phyloP scores from a whole-genome alignment of 176 grass and related monocot species.

The Elymus sibiricus region DNA sequence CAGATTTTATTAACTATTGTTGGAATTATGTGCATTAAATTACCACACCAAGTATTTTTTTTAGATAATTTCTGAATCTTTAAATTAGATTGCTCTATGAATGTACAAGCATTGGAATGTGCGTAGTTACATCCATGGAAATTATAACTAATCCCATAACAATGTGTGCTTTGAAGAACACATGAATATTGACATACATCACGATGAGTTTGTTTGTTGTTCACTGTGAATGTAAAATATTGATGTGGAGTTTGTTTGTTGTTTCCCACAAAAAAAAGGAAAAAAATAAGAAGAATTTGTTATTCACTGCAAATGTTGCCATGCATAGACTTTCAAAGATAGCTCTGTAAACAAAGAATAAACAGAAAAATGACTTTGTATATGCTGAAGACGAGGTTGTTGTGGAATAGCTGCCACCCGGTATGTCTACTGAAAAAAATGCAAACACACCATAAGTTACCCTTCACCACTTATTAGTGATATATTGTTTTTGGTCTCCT shows the following conservation, averaged over 20 bases:
- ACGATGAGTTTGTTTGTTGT: not conserved
- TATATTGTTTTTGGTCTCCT: not conserved
- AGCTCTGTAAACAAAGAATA: not conserved
- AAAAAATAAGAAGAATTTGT: no score
- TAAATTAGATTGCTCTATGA: not conserved
- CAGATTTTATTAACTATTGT: no score
- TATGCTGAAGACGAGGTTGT: not conserved
- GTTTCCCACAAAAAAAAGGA: not conserved
- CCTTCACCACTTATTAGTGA: not conserved
- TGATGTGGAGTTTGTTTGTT: not conserved
- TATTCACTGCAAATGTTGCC: not conserved
- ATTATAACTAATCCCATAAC: not conserved
- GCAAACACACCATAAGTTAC: not conserved
- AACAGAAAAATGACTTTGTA: not conserved
- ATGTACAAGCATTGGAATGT: not conserved
- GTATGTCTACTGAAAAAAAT: slow-evolving; percentile 35
- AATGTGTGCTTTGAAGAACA: not conserved
- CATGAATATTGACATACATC: not conserved
- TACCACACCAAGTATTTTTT: no score
- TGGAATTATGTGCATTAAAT: not conserved
- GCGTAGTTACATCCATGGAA: not conserved
- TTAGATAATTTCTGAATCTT: not conserved
- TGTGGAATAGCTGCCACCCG: not conserved
- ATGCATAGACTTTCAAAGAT: not conserved
- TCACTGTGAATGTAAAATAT: not conserved